Conservation (phyloP, 2,329 filamentous ascomycete genomes). For the Capronia americana region DNA sequence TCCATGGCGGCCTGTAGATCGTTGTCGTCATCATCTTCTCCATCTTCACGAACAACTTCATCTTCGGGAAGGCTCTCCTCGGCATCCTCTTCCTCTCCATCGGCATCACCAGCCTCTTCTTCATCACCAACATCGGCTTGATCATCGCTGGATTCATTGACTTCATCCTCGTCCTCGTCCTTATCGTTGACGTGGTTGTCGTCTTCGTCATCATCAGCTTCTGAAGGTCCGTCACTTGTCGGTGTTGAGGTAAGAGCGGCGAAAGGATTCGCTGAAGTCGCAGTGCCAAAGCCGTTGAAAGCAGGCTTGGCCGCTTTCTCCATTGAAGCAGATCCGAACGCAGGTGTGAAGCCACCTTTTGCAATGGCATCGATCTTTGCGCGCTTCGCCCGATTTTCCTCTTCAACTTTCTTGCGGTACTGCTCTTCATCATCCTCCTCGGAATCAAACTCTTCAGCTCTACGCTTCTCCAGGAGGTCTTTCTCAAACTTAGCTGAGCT, state of each 20-base stretch:
- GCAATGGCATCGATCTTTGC: conserved; percentile 49
- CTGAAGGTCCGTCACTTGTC: conserved; percentile 5
- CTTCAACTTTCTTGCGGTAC: conserved; percentile 55
- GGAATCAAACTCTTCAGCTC: conserved; percentile 59
- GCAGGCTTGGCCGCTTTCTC: conserved; percentile 25
- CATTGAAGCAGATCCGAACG: conserved; percentile 27
- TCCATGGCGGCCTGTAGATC: conserved; percentile 33
- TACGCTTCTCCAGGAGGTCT: conserved; percentile 55
- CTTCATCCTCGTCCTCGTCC: conserved; percentile 33
- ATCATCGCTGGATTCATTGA: conserved; percentile 27
- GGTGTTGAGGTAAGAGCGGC: conserved; percentile 19
- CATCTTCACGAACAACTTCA: conserved; percentile 20
- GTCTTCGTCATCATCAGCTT: conserved; percentile 4
- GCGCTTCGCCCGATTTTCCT: conserved; percentile 54
- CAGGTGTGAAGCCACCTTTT: conserved; percentile 42
- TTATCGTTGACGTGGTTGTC: conserved; percentile 12
- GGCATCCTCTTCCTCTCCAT: conserved; percentile 30
- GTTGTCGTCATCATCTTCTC: conserved; percentile 35
- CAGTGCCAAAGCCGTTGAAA: conserved; percentile 16
- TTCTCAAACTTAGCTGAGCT: conserved; percentile 50
- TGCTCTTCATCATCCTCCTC: conserved; percentile 59
- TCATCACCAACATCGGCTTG: conserved; percentile 26
- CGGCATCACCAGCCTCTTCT: conserved; percentile 27
- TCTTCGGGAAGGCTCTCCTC: conserved; percentile 31
- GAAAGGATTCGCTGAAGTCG: conserved; percentile 31